Conservation (phyloP, 1,284 basidiomycete species). For the Veloboletus limbatus region DNA sequence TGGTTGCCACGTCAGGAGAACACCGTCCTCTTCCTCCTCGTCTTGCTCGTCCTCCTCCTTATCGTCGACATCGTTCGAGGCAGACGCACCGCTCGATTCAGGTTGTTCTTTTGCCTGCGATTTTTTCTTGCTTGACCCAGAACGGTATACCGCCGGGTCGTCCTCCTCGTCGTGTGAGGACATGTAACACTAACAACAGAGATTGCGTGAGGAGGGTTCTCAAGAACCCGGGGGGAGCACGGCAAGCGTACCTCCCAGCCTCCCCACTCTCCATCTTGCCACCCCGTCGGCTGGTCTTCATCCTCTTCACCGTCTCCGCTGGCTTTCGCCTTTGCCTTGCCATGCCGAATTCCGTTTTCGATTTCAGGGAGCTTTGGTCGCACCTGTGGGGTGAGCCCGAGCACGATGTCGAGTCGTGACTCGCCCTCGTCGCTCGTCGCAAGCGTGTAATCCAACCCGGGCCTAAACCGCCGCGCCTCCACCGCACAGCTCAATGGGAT, state of each 20-base stretch:
- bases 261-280: constrained; percentile 82
- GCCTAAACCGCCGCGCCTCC: constrained; percentile 86
- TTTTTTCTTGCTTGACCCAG: constrained; percentile 56
- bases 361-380: constrained; percentile 21
- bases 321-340: constrained; percentile 24
- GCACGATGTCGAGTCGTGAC: constrained; percentile 81
- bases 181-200: constrained; percentile 76
- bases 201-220: neutral
- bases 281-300: constrained; percentile 46
- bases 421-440: constrained; percentile 87
- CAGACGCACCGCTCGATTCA: constrained; percentile 11
- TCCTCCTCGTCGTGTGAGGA: constrained; percentile 90
- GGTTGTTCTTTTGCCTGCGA: constrained; percentile 21
- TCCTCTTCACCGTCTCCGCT: constrained; percentile 36
- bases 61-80: constrained; percentile 24
- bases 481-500: constrained; percentile 72
- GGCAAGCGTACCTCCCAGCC: constrained; percentile 79
- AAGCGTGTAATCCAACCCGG: constrained; percentile 93
- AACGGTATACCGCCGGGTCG: constrained; percentile 91
- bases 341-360: constrained; percentile 8
- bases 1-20: constrained; percentile 86
- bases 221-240: neutral
- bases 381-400: constrained; percentile 85
- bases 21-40: constrained; percentile 77
- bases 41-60: constrained; percentile 40